phyloP scores from a whole-genome alignment of 768 basidiomycete species.

The Agrocybe pediades region DNA sequence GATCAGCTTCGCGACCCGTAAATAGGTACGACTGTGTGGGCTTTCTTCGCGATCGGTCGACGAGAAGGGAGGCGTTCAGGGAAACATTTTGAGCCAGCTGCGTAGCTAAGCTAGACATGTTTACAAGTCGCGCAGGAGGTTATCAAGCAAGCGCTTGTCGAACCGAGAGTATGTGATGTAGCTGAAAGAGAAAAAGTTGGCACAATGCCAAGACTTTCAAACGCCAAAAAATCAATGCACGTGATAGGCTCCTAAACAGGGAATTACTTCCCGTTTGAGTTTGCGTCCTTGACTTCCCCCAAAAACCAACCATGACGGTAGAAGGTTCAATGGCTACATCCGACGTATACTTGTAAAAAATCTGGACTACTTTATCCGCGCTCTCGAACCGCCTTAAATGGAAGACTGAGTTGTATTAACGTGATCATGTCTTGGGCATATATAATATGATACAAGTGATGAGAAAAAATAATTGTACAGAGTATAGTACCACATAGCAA shows the following conservation, averaged over 20 bases:
- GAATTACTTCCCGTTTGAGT: neutral
- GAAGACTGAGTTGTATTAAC: too few relatives aligned
- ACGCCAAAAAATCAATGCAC: neutral
- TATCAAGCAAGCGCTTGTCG: neutral
- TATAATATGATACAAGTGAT: neutral
- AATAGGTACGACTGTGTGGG: slow-evolving; percentile 85
- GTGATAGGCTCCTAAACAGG: neutral
- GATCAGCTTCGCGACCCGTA: slow-evolving; percentile 75
- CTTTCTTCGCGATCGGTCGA: slow-evolving; percentile 64
- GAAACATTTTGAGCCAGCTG: slow-evolving; percentile 83
- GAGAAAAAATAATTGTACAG: too few relatives aligned
- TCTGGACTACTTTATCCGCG: neutral
- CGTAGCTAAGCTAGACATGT: slow-evolving; percentile 71
- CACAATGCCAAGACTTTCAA: neutral
- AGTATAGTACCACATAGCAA: too few relatives aligned
- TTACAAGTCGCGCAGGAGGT: neutral
- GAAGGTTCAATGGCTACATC: too few relatives aligned
- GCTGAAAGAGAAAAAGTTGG: neutral
- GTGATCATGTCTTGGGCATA: neutral
- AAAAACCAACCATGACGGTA: too few relatives aligned
- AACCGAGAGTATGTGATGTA: neutral
- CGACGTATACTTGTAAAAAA: neutral
- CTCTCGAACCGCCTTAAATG: too few relatives aligned
- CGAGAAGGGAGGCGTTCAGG: slow-evolving; percentile 73
- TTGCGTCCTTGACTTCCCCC: too few relatives aligned